Evolutionary conservation across 352 stramenopile genomes (phyloP).

Genomic region (Globisporangium nunn): DNA sequence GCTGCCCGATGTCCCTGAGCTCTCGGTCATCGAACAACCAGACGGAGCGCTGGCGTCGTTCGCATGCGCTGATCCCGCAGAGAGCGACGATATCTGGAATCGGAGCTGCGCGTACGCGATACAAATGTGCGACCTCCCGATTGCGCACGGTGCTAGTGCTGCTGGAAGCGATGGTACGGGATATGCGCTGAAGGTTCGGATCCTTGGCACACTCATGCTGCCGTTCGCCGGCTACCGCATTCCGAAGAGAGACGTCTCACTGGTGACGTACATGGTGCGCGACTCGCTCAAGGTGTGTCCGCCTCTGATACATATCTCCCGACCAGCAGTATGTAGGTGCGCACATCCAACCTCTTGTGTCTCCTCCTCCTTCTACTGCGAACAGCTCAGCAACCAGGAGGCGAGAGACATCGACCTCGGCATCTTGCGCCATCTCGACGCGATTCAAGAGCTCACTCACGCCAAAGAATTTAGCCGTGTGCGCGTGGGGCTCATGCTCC

Average conservation of each 20-base stretch:
- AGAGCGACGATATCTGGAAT: conserved; percentile 23
- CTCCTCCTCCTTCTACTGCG: too few species aligned
- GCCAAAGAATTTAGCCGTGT: conserved; percentile 34
- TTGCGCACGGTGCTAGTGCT: background rate
- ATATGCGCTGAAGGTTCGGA: conserved; percentile 36
- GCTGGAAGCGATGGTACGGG: conserved; percentile 13
- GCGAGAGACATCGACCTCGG: conserved; percentile 52
- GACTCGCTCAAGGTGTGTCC: conserved; percentile 47
- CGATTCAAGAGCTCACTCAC: conserved; percentile 15
- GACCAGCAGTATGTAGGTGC: too few species aligned
- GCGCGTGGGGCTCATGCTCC: conserved; percentile 38
- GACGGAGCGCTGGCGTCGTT: conserved; percentile 14
- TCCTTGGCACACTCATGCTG: conserved; percentile 45
- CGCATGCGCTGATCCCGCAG: background rate
- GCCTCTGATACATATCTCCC: too few species aligned
- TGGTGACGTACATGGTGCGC: conserved; percentile 42
- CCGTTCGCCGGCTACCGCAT: conserved; percentile 39
- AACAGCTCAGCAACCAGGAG: conserved; percentile 38
- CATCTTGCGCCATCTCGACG: conserved; percentile 27
- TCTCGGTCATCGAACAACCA: conserved; percentile 18
- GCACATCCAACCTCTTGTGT: too few species aligned
- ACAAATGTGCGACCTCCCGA: conserved; percentile 22
- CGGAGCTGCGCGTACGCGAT: conserved; percentile 28
- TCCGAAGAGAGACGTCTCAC: conserved; percentile 26
- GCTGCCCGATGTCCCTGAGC: conserved; percentile 18